Evolutionary conservation across 2,329 filamentous ascomycete genomes (phyloP), one percentile per base, ranked within the genome.

Genomic region (Cercospora zeina): DNA sequence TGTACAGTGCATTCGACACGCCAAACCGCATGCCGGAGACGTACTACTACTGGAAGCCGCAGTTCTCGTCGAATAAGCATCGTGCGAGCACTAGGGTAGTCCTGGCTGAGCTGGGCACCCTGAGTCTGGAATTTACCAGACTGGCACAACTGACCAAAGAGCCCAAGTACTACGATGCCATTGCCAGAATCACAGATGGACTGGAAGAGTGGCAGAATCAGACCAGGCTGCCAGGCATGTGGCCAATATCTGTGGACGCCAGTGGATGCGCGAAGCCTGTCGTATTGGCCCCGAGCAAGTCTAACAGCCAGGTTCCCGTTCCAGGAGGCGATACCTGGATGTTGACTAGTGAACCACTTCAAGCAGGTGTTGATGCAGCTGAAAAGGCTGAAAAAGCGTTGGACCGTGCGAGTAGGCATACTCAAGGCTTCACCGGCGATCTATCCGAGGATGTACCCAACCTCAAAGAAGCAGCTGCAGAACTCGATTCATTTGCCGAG

Each of bases 11-110:
- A 3, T 96, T 96, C 70, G 91, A 96, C 76, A 97, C 93, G 0
- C 93, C 93, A 0, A 97, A 97, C 75, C 87, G 91, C 69, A 96
- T 97, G 90, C 93, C 93, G 2, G 78, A 91, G 5, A 83, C 91
- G 4, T 92, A 88, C 76, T 96, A 93, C 77, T 79, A 83, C 65
- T 96, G 89, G 90, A 84, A 85, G 69, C 89, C 88, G 67, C 77
- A 82, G 14, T 85, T 81, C 69, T 83, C 84, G 9, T 85, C 83
- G 3, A 83, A 87, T 67, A 84, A 87, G 6, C 88, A 87, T 68
- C 82, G 83, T 24, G 89, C 89, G 1, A 78, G 80, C 62, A 76
- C 73, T 4, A 76, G 78, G 54, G 83, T 84, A 58, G 75, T 88
- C 69, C 77, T 89, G 69, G 85, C 83, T 65, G 90, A 95, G 75